These are phyloP conservation scores for Calonectria hongkongensis DNA, from an alignment of 2,329 filamentous ascomycete genomes.

Conservation along the genomic window DNA sequence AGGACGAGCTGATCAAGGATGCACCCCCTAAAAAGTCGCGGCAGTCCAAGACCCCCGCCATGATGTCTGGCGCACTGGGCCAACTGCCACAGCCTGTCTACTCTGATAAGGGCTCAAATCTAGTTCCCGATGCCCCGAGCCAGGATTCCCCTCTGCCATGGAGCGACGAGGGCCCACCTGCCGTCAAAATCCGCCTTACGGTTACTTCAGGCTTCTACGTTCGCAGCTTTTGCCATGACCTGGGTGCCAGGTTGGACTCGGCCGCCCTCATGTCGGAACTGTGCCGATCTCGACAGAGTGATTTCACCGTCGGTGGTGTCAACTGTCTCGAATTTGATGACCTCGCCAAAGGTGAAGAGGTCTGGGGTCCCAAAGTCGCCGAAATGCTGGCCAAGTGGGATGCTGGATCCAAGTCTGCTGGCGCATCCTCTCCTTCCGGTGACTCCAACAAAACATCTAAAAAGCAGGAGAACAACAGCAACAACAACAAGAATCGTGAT, in stretches of 20 bases:
- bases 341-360: conserved; percentile 82
- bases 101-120: conserved; percentile 68
- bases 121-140: conserved; percentile 69
- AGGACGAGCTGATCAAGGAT: conserved; percentile 75
- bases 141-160: conserved; percentile 72
- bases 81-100: conserved; percentile 67
- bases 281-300: conserved; percentile 85
- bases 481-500: conserved; percentile 40
- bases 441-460: conserved; percentile 51
- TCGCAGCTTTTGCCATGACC: conserved; percentile 92
- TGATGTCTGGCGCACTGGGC: conserved; percentile 77
- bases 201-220: conserved; percentile 98
- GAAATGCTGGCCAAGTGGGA: conserved; percentile 68
- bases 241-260: conserved; percentile 88
- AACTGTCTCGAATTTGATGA: conserved; percentile 89
- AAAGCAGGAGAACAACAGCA: conserved; percentile 44
- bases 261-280: conserved; percentile 91
- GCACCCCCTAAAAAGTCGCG: conserved; percentile 61
- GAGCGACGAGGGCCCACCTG: conserved; percentile 80
- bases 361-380: conserved; percentile 86
- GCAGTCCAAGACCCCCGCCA: conserved; percentile 58
- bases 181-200: conserved; percentile 89
- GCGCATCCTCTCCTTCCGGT: conserved; percentile 41
- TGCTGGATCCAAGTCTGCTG: conserved; percentile 53
- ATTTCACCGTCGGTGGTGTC: conserved; percentile 81